Base-by-base conservation (phyloP, 345 rosid genomes). In the Diplotaxis tenuifolia region DNA sequence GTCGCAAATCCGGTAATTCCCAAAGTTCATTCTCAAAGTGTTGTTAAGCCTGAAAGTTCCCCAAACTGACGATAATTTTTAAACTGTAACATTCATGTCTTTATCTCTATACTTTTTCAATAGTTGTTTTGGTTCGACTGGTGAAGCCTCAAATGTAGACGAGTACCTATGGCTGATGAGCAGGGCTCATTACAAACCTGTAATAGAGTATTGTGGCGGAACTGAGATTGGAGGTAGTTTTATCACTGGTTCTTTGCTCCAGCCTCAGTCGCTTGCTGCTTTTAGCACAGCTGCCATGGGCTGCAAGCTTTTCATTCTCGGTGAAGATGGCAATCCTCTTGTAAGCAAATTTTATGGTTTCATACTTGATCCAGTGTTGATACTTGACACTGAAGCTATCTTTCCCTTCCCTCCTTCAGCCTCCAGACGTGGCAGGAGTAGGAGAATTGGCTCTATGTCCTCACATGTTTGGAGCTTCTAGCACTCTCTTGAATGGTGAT, bases 121-220 rank as follows among this genome's bases (percentile, higher is more conserved):
- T 70, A 92, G 99, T 77, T 95, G 96, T 81, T 95, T 89, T 81
- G 84, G 86, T 70, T 95, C 99, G 76, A 92, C 89, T n/a, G 99
- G 99, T 64, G 99, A 95, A 87, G 99, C 99, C 65, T 95, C 99
- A 27, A 91, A 83, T 66, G 88, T 86, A 9, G 97, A 95, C 23
- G 99, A 95, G 77, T 88, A 87, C 81, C 83, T 95, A 65, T 95
- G 99, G 97, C 74, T 95, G 77, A 95, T 88, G 99, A 93, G 97
- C 15, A 88, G 96, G 82, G 97, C 96, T 70, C 71, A 49, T 63
- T 95, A 88, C 89, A 92, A 87, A 54, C 99, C 99, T 27, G 78
- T 95, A 73, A 88, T 95, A 2, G 99, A 95, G 81, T 92, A 92
- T 74, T 95, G 99, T 77, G 97, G 99, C 7, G 99, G 97, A 40